Evolutionary conservation across 345 rosid genomes (phyloP), one percentile per base, ranked within the genome.

Genomic region (Melaleuca quinquenervia): DNA sequence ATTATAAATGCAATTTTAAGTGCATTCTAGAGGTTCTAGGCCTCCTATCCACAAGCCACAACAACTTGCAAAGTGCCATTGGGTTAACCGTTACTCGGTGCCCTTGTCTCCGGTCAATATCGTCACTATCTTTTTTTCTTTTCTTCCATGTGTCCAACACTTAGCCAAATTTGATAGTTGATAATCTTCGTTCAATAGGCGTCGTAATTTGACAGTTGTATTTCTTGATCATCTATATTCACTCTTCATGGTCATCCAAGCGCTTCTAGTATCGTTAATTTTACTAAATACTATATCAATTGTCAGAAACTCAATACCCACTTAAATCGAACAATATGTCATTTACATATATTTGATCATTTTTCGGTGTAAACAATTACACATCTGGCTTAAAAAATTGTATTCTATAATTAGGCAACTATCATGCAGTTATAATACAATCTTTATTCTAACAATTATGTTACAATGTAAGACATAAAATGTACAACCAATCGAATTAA

Each of bases 121-220:
- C 58, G 21, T 22, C 58, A 54, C 58, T 26, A 9, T 54, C 58
- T n/a, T 54, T 26, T 6, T 18, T 22, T 22, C n/a, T 18, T 54
- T n/a, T 8, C 22, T 54, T 54, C n/a, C 58, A 11, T 54, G 3
- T 22, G 58, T 54, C 58, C 58, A 9, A 3, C 2, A 26, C 58
- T 54, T 8, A 26, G 58, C 2, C 58, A 54, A 54, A 54, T 22
- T 54, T 22, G 6, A n/a, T 0, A 54, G 58, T 54, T 26, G n/a
- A 22, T 22, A 22, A 22, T 21, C 58, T 0, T 54, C 12, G 6
- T 8, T 11, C 26, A 8, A 54, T 54, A 2, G 0, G 11, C 0
- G n/a, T 54, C 4, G 58, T 22, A 18, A 11, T 11, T 54, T 1
- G 12, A 54, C n/a, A 54, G 24, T 21, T 54, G 58, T 54, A 22